phyloP scores from a whole-genome alignment of 1,284 basidiomycete species.

The Moniliella sp. region DNA sequence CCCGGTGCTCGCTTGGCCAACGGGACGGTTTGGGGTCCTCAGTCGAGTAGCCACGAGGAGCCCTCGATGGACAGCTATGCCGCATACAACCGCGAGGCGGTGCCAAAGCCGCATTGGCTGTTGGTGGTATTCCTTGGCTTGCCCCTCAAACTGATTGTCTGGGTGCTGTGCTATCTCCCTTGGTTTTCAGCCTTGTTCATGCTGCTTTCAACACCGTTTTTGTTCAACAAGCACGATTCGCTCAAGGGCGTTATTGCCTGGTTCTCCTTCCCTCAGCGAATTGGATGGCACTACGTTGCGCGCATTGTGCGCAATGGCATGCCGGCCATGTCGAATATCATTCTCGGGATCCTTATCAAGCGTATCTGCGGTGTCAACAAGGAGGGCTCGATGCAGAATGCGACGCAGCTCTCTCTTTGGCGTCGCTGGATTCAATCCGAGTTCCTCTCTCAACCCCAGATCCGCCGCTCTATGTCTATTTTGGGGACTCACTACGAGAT shows the following conservation, averaged over 20 bases:
- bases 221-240: constrained; percentile 27
- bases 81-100: constrained; percentile 26
- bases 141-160: constrained; percentile 20
- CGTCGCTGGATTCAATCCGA: constrained; percentile 28
- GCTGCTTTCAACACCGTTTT: constrained; percentile 28
- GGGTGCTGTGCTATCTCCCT: constrained; percentile 25
- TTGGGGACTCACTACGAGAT: constrained; percentile 34
- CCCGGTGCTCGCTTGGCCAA: constrained; percentile 31
- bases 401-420: constrained; percentile 29
- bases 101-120: constrained; percentile 19
- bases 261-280: constrained; percentile 31
- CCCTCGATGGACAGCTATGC: constrained; percentile 30
- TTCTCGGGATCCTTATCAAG: constrained; percentile 26
- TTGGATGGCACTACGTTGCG: constrained; percentile 33
- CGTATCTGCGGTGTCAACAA: constrained; percentile 27
- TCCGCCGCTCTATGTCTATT: constrained; percentile 24
- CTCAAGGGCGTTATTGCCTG: constrained; percentile 31
- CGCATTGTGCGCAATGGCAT: constrained; percentile 28
- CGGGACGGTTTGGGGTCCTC: constrained; percentile 32
- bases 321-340: constrained; percentile 29
- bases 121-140: constrained; percentile 22
- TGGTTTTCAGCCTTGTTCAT: constrained; percentile 33
- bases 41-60: constrained; percentile 30
- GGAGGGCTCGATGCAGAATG: constrained; percentile 33
- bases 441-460: constrained; percentile 23